Evolutionary conservation across 2,329 filamentous ascomycete genomes (phyloP).

Genomic region (Neonectria magnoliae): DNA sequence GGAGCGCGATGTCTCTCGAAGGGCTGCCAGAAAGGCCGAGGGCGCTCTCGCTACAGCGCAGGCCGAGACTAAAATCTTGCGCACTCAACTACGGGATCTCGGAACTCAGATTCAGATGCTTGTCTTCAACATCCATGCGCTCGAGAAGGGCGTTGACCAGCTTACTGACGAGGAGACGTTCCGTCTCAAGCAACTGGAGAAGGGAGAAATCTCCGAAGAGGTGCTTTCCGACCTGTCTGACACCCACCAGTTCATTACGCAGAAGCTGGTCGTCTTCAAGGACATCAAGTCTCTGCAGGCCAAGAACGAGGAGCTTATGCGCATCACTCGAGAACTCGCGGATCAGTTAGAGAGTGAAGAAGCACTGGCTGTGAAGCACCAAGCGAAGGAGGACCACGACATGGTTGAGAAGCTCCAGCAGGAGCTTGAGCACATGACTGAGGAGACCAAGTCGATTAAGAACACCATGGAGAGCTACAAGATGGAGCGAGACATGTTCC

Average conservation of each 20-base stretch:
- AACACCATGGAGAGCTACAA: constrained; percentile 92
- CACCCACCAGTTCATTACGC: constrained; percentile 88
- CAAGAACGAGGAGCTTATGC: constrained; percentile 86
- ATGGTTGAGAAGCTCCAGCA: constrained; percentile 79
- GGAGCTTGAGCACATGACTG: constrained; percentile 78
- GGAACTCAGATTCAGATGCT: constrained; percentile 92
- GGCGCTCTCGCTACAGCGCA: constrained; percentile 72
- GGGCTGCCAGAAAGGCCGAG: constrained; percentile 81
- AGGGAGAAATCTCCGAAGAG: constrained; percentile 77
- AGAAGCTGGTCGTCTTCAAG: constrained; percentile 90
- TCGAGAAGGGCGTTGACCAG: constrained; percentile 79
- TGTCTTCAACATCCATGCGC: constrained; percentile 84
- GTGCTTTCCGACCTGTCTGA: constrained; percentile 79
- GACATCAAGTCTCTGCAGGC: constrained; percentile 85
- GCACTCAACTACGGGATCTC: constrained; percentile 87
- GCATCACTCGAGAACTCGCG: constrained; percentile 84
- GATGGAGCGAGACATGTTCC: constrained; percentile 97
- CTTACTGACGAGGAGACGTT: constrained; percentile 77
- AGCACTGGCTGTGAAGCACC: constrained; percentile 72
- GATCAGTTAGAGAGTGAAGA: constrained; percentile 93
- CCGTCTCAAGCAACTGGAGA: constrained; percentile 80
- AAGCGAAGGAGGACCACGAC: constrained; percentile 71
- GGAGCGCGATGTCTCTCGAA: constrained; percentile 81
- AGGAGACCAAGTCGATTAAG: constrained; percentile 84
- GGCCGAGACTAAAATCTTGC: constrained; percentile 80